Evolutionary conservation across 768 basidiomycete species (phyloP), one percentile per base, ranked within the genome.

Genomic region (Mycena alexandri): DNA sequence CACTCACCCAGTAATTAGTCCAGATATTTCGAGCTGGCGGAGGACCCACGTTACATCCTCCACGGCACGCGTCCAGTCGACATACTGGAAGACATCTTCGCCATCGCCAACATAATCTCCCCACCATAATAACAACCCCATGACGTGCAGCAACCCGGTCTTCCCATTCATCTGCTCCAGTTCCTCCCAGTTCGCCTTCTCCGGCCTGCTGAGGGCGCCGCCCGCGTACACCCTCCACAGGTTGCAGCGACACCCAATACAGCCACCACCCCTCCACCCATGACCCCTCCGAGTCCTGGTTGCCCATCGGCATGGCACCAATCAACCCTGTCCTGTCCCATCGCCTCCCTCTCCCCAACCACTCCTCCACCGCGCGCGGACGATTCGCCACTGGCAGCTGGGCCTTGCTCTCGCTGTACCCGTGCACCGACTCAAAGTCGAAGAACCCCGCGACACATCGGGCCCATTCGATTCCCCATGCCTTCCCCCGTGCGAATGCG

Each of bases 391-490:
- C 21, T 4, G 7, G 11, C 34, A 36, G 34, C 52, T 21, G n/a
- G 5, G 13, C 52, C 13, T 42, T 42, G 5, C n/a, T n/a, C 33
- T 36, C 34, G 12, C 16, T n/a, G 34, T 38, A 53, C 5, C 52
- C 52, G 3, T 21, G 6, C 34, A 34, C 33, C 5, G 33, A 43
- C 46, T 58, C 57, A 19, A 58, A 58, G 44, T 58, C 44, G 46
- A 47, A 58, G 33, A 58, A 47, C 14, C 2, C 5, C 11, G 29
- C 3, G 41, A 42, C 41, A 17, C 41, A 42, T 3, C 41, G 41
- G 4, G 41, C 41, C 41, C 41, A 42, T 13, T 42, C 17, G 2
- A 17, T 3, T 11, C 41, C 41, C 41, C 41, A 42, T 29, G 3
- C 29, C 29, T 42, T 12, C 17, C 41, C 41, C 17, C 41, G 29